phyloP scores from a whole-genome alignment of 352 stramenopile genomes.

The Globisporangium ultimum region DNA sequence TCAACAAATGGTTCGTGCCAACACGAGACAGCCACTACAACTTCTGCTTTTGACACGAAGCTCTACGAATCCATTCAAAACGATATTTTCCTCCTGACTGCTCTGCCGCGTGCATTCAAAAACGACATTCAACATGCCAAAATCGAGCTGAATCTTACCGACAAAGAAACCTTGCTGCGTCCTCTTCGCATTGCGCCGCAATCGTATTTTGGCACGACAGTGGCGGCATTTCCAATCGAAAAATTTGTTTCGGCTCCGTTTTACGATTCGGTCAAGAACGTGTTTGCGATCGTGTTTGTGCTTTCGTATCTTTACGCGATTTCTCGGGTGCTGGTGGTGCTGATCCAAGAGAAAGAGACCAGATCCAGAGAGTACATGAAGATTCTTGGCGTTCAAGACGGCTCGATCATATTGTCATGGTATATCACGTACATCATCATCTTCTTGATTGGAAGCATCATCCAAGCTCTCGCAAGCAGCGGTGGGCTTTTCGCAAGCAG shows the following conservation, averaged over 20 bases:
- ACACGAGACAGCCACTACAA: constrained; percentile 32
- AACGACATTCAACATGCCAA: constrained; percentile 8
- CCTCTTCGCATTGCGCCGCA: constrained; percentile 46
- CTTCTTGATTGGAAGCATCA: constrained; percentile 58
- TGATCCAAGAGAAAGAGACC: constrained; percentile 53
- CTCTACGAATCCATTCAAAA: constrained; percentile 26
- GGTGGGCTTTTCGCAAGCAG: constrained; percentile 50
- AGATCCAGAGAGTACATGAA: constrained; percentile 64
- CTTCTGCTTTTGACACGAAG: constrained; percentile 12
- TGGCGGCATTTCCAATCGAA: constrained; percentile 46
- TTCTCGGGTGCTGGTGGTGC: constrained; percentile 73
- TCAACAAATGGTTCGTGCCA: constrained; percentile 40
- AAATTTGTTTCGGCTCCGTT: constrained; percentile 50
- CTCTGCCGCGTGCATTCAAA: constrained; percentile 12
- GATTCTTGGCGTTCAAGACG: constrained; percentile 58
- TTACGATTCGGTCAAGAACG: constrained; percentile 55
- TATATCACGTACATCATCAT: constrained; percentile 86
- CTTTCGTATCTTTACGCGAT: constrained; percentile 67
- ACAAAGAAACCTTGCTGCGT: constrained; percentile 33
- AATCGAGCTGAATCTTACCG: constrained; percentile 9
- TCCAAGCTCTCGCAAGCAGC: constrained; percentile 55
- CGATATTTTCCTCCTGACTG: constrained; percentile 30
- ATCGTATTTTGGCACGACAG: constrained; percentile 29
- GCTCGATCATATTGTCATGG: constrained; percentile 60
- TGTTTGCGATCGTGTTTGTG: constrained; percentile 86